Evolutionary conservation across 345 rosid genomes (phyloP), one percentile per base, ranked within the genome.

Genomic region (Isatis tinctoria): DNA sequence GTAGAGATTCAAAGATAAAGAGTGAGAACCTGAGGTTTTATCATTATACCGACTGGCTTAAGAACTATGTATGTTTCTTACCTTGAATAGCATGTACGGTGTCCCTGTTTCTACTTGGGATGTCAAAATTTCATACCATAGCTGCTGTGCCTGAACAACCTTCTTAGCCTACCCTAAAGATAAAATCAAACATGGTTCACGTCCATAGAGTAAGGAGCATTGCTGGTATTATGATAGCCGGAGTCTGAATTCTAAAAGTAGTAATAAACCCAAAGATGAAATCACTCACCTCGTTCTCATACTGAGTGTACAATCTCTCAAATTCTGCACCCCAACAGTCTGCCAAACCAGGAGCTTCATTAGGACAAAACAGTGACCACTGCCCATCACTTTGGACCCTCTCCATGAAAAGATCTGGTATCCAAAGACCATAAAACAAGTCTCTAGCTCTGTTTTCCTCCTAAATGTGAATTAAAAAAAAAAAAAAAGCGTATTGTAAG

Each of bases 71-170:
- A 10, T 32, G 22, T 41, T 43, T 10, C 37, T 64, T 68, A 94
- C 98, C 96, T 94, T 94, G 78, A 85, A 94, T 48, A 94, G 89
- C 97, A 94, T 94, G 71, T 94, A 94, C 27, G 98, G 98, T 12
- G 96, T 94, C 45, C 98, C 98, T 41, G 98, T 94, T 82, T 94
- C 98, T n/a, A 94, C 88, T 74, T 94, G 98, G 17, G 98, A 90
- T 59, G 80, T 89, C 76, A 94, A 73, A 40, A 94, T 81, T 74
- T 88, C 97, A 78, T 86, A 88, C 97, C 97, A 94, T 0, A 90
- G 90, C 72, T 78, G 84, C 67, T 87, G 98, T 41, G 97, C 97
- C 74, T 85, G 88, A 40, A 90, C 90, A 76, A 91, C 89, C 82
- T 91, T 94, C 83, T 85, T 94, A 48, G 96, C 93, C 78, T 94